phyloP scores from a whole-genome alignment of 2,329 filamentous ascomycete species.

The Phoma sp. region DNA sequence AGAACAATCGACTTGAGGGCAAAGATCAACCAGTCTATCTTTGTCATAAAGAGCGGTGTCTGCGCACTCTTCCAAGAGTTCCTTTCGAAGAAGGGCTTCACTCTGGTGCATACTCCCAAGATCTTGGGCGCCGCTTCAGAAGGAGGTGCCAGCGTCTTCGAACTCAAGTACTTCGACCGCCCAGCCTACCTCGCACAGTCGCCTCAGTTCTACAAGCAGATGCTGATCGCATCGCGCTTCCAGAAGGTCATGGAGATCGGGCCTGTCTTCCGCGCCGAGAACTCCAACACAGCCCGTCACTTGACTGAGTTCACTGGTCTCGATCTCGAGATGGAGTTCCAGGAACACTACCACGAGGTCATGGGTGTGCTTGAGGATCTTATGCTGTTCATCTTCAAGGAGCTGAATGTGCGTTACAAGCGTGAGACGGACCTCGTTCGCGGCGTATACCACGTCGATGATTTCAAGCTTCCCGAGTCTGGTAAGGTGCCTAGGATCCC shows the following conservation, averaged over 20 bases:
- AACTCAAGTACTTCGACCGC: constrained; percentile 85
- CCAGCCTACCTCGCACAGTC: constrained; percentile 81
- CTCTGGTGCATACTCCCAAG: constrained; percentile 86
- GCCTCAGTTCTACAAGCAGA: constrained; percentile 87
- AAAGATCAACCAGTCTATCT: constrained; percentile 88
- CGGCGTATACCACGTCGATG: constrained; percentile 74
- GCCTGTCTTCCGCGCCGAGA: constrained; percentile 84
- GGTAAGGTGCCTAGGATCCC: constrained; percentile 78
- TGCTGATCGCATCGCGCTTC: constrained; percentile 79
- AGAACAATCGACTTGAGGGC: constrained; percentile 90
- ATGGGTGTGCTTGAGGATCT: constrained; percentile 73
- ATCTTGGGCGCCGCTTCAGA: constrained; percentile 90
- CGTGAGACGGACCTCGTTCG: constrained; percentile 76
- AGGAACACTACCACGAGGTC: constrained; percentile 78
- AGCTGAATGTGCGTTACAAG: constrained; percentile 69
- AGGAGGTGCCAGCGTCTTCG: constrained; percentile 90
- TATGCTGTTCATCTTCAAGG: constrained; percentile 79
- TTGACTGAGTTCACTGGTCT: constrained; percentile 90
- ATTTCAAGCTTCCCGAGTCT: constrained; percentile 74
- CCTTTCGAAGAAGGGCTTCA: constrained; percentile 75
- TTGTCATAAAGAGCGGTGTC: constrained; percentile 70
- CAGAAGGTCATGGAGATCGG: constrained; percentile 80
- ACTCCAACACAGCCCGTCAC: constrained; percentile 82
- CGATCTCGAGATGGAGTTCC: constrained; percentile 89
- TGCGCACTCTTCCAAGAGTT: constrained; percentile 78